Evolutionary conservation across 164 flowering plant species (phyloP).

Genomic region (Chimonanthus praecox): DNA sequence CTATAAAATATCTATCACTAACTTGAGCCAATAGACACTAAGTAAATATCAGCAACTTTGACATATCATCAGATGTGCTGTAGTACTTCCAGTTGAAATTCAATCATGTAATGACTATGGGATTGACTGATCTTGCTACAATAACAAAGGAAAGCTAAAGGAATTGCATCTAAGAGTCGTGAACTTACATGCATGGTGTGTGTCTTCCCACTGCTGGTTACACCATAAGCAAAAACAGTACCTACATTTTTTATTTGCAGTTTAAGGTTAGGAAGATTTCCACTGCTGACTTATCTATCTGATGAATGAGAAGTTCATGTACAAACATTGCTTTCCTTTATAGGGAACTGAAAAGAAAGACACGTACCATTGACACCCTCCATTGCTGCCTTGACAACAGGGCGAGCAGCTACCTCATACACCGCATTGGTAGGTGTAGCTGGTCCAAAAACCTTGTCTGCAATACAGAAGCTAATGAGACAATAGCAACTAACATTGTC

Average conservation of each 20-base stretch:
- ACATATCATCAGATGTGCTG: background rate
- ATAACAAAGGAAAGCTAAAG: background rate
- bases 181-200: constrained; percentile 99
- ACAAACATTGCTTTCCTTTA: background rate
- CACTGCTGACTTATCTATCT: background rate
- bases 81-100: background rate
- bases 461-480: constrained; percentile 4
- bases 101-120: background rate
- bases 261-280: constrained; percentile 1
- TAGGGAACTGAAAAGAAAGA: background rate
- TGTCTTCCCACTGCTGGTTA: constrained; percentile 99
- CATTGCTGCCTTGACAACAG: constrained; percentile 95
- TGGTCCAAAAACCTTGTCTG: constrained; percentile 93
- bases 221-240: constrained; percentile 99
- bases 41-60: no score
- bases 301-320: background rate
- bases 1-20: background rate
- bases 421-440: constrained; percentile 59
- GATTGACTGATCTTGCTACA: background rate
- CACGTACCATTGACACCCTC: constrained; percentile 86
- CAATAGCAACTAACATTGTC: background rate
- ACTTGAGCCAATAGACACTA: no score
- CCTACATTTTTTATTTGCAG: constrained; percentile 42
- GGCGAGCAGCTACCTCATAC: constrained; percentile 91
- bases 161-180: background rate